A percentile compares a stretch with the other conserved stretches of the same genome.
Conservation (phyloP, 345 rosid genomes). For the Moricandia moricandioides region DNA sequence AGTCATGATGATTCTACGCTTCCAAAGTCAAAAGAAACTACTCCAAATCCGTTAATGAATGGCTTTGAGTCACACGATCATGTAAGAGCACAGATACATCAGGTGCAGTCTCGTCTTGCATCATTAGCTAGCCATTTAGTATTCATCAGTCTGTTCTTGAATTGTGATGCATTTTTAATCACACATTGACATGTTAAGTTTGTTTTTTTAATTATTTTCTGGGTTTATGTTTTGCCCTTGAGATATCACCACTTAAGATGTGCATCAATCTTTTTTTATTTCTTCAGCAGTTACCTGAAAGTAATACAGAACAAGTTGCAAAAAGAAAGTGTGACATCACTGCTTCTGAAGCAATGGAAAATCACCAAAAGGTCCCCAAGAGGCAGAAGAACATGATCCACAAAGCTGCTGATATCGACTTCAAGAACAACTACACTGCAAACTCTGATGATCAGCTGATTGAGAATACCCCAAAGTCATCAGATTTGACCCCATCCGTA, state of each 20-base stretch:
- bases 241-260: neutral
- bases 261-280: neutral
- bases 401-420: constrained; percentile 16
- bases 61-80: neutral
- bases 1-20: constrained; percentile 19
- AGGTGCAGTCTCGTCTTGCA: constrained; percentile 25
- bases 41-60: neutral
- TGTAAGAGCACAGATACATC: constrained; percentile 36
- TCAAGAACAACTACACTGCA: constrained; percentile 5
- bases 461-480: constrained; percentile 23
- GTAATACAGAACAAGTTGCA: constrained; percentile 30
- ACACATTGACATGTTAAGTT: neutral
- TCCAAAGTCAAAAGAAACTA: constrained; percentile 13
- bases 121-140: neutral
- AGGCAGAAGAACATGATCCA: constrained; percentile 52
- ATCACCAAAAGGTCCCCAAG: constrained; percentile 43
- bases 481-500: constrained; percentile 23
- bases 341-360: constrained; percentile 38
- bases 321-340: constrained; percentile 36
- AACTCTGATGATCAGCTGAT: constrained; percentile 23
- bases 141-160: neutral
- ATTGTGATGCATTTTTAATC: neutral
- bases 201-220: neutral
- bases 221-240: neutral
- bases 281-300: constrained; percentile 39